Conservation (phyloP, 768 basidiomycete genomes). For the Auriculariales sp. region DNA sequence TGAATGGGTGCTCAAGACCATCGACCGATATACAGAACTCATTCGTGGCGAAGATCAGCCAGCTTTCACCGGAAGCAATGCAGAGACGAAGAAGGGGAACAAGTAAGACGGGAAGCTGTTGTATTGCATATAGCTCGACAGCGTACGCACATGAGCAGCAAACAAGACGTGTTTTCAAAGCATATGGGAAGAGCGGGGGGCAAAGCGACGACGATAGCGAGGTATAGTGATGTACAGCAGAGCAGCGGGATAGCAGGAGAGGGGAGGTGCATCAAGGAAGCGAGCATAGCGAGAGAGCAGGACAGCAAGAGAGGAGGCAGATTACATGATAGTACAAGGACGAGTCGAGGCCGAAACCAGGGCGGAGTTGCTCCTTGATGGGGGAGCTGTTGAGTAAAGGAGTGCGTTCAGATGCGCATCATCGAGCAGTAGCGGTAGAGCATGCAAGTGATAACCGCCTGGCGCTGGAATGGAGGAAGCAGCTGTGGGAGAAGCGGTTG, state of each 20-base stretch:
- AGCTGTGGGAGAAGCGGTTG: constrained; percentile 28
- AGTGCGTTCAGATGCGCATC: not conserved
- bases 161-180: too few species aligned
- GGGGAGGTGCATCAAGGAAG: too few species aligned
- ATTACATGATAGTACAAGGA: constrained; percentile 5
- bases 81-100: constrained; percentile 40
- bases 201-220: too few species aligned
- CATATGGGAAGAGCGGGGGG: too few species aligned
- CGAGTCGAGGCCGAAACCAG: constrained; percentile 29
- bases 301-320: not conserved
- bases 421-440: constrained; percentile 37
- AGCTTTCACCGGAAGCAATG: constrained; percentile 16
- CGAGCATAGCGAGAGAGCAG: too few species aligned
- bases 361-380: too few species aligned
- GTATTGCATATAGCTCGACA: not conserved
- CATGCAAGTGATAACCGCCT: constrained; percentile 73
- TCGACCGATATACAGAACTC: constrained; percentile 69
- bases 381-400: not conserved
- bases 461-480: constrained; percentile 85
- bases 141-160: too few species aligned
- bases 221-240: too few species aligned
- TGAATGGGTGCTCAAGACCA: constrained; percentile 75
- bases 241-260: too few species aligned
- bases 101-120: not conserved
- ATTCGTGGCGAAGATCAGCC: constrained; percentile 36